Evolutionary conservation across 164 flowering plant genomes (phyloP).

Genomic region (Vitis rotundifolia): DNA sequence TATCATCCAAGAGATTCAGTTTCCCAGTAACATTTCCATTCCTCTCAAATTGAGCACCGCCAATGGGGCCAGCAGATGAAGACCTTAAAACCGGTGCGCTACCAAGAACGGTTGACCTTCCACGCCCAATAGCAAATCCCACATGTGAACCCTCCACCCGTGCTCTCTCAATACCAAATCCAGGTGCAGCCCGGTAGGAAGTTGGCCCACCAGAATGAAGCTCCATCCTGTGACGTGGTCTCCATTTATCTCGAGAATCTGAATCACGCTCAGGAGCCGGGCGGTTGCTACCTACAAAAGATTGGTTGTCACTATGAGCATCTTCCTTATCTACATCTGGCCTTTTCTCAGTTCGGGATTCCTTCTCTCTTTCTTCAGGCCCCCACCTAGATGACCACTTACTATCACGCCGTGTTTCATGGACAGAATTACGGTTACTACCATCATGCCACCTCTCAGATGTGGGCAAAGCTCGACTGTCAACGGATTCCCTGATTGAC

Average conservation of each 20-base stretch:
- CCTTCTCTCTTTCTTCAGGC: conserved; percentile 93
- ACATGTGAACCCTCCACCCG: conserved; percentile 53
- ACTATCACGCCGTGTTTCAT: conserved; percentile 72
- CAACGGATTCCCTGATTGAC: conserved; percentile 46
- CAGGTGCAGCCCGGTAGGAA: conserved; percentile 81
- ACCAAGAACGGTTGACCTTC: conserved; percentile 50
- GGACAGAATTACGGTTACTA: conserved; percentile 51
- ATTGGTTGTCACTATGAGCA: conserved; percentile 51
- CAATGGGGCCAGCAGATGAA: conserved; percentile 47
- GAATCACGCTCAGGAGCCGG: conserved; percentile 63
- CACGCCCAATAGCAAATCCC: conserved; percentile 83
- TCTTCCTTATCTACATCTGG: conserved; percentile 72
- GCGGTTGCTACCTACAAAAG: conserved; percentile 40
- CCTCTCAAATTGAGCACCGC: conserved; percentile 40
- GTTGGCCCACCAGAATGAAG: conserved; percentile 53
- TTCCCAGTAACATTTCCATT: conserved; percentile 43
- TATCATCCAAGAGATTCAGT: conserved; percentile 23
- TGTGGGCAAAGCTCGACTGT: conserved; percentile 51
- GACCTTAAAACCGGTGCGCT: conserved; percentile 15
- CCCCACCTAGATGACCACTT: conserved; percentile 99
- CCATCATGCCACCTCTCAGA: conserved; percentile 80
- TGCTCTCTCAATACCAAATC: conserved; percentile 79
- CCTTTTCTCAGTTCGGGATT: conserved; percentile 62
- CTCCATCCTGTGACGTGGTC: conserved; percentile 92
- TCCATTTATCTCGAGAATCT: conserved; percentile 95